Percentiles rank a stretch among this genome's conserved stretches.
Conservation (phyloP, 345 rosid genomes). For the Toxicodendron radicans region DNA sequence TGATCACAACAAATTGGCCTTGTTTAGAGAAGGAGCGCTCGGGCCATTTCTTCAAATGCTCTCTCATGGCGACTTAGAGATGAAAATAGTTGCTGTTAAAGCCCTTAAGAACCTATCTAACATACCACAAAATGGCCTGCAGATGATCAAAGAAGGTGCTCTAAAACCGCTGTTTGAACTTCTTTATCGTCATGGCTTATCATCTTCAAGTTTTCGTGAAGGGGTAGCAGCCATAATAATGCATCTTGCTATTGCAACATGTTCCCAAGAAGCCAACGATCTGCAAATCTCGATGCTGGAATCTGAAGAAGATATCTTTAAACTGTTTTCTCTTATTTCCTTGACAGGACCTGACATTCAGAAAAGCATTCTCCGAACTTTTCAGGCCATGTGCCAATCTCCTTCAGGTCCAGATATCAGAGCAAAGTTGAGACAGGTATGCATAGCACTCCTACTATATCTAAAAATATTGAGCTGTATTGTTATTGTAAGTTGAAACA, state of each 20-base stretch:
- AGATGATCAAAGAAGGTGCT: constrained; percentile 30
- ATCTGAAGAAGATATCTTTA: constrained; percentile 30
- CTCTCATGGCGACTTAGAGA: constrained; percentile 18
- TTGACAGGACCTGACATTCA: constrained; percentile 32
- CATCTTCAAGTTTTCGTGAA: constrained; percentile 27
- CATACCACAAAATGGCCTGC: constrained; percentile 29
- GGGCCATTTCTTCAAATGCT: constrained; percentile 30
- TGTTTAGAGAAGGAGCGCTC: constrained; percentile 29
- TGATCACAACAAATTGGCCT: constrained; percentile 26
- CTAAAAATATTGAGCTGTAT: not conserved
- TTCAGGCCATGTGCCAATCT: constrained; percentile 25
- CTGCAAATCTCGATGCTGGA: constrained; percentile 27
- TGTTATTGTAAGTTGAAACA: not conserved
- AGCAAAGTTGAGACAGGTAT: constrained; percentile 33
- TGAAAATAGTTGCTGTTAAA: constrained; percentile 26
- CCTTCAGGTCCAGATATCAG: constrained; percentile 24
- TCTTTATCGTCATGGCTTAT: constrained; percentile 33
- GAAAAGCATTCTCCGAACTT: constrained; percentile 29
- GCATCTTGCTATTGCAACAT: constrained; percentile 31
- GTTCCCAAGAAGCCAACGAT: constrained; percentile 12
- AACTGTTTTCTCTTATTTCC: constrained; percentile 30
- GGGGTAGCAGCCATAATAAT: constrained; percentile 25
- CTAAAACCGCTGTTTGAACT: constrained; percentile 28
- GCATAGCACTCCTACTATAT: not conserved
- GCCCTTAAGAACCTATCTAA: constrained; percentile 30